phyloP scores from a whole-genome alignment of 2,329 filamentous ascomycete species.

The Zasmidium citrigriseum region DNA sequence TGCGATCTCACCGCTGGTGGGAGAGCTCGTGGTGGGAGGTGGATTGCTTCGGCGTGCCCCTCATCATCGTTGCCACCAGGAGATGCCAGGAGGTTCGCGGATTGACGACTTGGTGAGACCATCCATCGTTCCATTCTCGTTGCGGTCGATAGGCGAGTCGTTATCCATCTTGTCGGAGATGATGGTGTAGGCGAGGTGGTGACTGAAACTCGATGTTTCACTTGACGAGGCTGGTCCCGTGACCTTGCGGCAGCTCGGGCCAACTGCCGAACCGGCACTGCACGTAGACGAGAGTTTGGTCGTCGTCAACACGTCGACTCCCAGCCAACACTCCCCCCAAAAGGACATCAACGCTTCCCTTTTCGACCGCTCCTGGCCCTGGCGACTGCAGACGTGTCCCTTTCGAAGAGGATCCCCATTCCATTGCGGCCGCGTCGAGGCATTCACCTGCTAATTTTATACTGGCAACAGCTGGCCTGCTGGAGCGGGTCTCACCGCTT shows the following conservation, averaged over 20 bases:
- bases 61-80: background rate
- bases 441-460: background rate
- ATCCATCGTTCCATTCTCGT: background rate
- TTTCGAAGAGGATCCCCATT: background rate
- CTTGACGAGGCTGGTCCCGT: background rate
- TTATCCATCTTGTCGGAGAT: background rate
- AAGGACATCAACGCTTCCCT: background rate
- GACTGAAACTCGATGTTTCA: background rate
- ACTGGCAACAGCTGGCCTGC: background rate
- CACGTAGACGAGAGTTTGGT: background rate
- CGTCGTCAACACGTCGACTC: background rate
- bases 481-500: slow-evolving; percentile 13
- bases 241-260: background rate
- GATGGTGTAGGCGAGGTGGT: background rate
- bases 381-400: background rate
- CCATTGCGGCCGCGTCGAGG: background rate
- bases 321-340: background rate
- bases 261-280: background rate
- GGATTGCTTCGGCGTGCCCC: background rate
- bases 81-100: background rate
- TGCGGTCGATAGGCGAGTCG: background rate
- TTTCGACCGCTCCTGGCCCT: background rate
- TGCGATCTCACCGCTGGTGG: background rate
- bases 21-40: background rate
- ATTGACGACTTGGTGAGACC: background rate